These are phyloP conservation scores for Myxozyma nipponensis DNA, from an alignment of 805 yeast species.

Conservation along the genomic window DNA sequence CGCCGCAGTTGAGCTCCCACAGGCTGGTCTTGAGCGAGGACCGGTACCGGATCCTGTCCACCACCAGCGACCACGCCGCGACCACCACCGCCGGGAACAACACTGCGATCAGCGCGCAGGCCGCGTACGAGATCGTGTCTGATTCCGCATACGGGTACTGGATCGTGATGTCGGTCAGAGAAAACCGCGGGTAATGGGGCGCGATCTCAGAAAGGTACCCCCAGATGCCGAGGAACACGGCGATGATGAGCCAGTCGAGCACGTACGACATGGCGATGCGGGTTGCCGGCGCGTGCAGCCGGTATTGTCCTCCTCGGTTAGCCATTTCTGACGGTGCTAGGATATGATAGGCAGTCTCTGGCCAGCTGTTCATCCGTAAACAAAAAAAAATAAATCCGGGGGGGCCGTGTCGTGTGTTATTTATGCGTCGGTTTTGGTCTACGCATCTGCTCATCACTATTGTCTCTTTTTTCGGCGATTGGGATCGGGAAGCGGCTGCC, in stretches of 20 bases:
- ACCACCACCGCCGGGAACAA: conserved; percentile 34
- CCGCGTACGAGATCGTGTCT: conserved; percentile 63
- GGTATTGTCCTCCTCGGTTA: too few relatives aligned
- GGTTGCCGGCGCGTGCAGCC: neutral
- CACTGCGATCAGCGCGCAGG: conserved; percentile 44
- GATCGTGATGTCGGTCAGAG: conserved; percentile 67
- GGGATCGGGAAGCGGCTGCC: too few relatives aligned
- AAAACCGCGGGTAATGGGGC: conserved; percentile 42
- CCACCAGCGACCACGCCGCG: conserved; percentile 21
- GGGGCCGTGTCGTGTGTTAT: too few relatives aligned
- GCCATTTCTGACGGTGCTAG: neutral
- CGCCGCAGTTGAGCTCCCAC: conserved; percentile 57
- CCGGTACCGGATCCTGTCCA: conserved; percentile 6
- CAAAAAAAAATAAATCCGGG: too few relatives aligned
- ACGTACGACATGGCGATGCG: conserved; percentile 23
- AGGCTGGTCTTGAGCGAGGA: conserved; percentile 26
- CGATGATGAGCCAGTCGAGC: conserved; percentile 21
- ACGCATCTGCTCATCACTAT: too few relatives aligned
- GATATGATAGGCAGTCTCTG: too few relatives aligned
- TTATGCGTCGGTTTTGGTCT: too few relatives aligned
- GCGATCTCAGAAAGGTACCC: conserved; percentile 11
- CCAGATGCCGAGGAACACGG: conserved; percentile 15
- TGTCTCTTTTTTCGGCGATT: too few relatives aligned
- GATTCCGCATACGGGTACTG: conserved; percentile 75
- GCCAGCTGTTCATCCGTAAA: too few relatives aligned